These are phyloP conservation scores for Haematococcus lacustris DNA, from an alignment of 139 green algal genomes.

Conservation along the genomic window DNA sequence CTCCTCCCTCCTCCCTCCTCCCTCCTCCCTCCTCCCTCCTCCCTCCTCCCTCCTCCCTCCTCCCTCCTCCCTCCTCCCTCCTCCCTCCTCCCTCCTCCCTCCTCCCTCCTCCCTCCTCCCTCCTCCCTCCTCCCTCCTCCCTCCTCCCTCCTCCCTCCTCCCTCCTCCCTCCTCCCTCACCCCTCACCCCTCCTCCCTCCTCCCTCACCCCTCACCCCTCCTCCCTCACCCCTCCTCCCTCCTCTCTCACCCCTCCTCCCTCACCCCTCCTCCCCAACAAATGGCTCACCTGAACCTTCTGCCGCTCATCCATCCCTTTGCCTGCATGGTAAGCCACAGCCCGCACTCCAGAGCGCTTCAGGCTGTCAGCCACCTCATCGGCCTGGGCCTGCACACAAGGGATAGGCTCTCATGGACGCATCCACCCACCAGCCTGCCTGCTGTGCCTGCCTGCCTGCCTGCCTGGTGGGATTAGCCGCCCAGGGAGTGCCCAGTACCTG, in stretches of 20 bases:
- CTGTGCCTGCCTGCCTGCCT: not conserved
- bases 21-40: too few relatives aligned
- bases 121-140: not conserved
- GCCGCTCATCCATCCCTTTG: conserved; percentile 26
- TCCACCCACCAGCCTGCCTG: not conserved
- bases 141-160: conserved; percentile 21
- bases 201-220: too few relatives aligned
- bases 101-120: too few relatives aligned
- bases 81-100: too few relatives aligned
- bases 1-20: too few relatives aligned
- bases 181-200: too few relatives aligned
- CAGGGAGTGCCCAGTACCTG: not conserved
- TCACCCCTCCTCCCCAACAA: too few relatives aligned
- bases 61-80: too few relatives aligned
- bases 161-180: too few relatives aligned
- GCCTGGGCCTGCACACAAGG: conserved; percentile 44
- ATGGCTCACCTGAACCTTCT: conserved; percentile 19
- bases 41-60: too few relatives aligned
- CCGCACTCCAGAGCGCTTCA: conserved; percentile 42
- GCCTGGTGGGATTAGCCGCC: not conserved
- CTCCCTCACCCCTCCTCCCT: too few relatives aligned
- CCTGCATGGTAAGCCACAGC: conserved; percentile 70
- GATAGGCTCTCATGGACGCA: not conserved
- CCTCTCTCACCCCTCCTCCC: too few relatives aligned
- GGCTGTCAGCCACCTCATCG: conserved; percentile 49